Percentiles rank a stretch among this genome's conserved stretches.
These are phyloP conservation scores for Helotiales sp. DNA, from an alignment of 2,329 filamentous ascomycete genomes.

Conservation along the genomic window DNA sequence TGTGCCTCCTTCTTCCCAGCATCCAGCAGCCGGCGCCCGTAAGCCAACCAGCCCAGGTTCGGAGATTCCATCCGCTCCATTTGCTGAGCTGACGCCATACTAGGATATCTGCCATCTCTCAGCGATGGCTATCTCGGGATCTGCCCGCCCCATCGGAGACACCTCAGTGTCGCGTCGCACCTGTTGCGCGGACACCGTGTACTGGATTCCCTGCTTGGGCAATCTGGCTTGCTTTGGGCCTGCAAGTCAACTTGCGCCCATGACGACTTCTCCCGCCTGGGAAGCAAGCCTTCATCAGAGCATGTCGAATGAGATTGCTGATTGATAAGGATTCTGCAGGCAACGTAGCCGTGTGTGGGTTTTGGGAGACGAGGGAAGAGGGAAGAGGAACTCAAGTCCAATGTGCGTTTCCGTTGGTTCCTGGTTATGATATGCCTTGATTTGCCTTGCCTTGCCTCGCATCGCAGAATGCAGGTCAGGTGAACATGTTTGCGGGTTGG, in stretches of 20 bases:
- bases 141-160: background rate
- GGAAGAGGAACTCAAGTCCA: background rate
- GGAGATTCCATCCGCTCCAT: background rate
- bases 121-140: background rate
- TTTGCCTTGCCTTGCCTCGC: background rate
- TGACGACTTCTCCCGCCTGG: background rate
- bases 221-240: background rate
- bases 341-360: slow-evolving; percentile 8
- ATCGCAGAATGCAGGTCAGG: background rate
- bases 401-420: background rate
- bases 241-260: background rate
- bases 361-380: no score
- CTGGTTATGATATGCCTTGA: background rate
- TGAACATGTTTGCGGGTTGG: background rate
- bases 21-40: background rate
- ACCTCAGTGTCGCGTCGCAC: background rate
- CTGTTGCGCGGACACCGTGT: background rate
- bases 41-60: background rate
- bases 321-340: background rate
- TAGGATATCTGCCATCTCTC: background rate
- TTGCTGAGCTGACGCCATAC: background rate
- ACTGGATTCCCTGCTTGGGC: background rate
- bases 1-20: background rate
- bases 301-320: background rate
- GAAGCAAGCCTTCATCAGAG: background rate